These are phyloP conservation scores for Coprinellus micaceus DNA, from an alignment of 768 basidiomycete species.

Conservation along the genomic window DNA sequence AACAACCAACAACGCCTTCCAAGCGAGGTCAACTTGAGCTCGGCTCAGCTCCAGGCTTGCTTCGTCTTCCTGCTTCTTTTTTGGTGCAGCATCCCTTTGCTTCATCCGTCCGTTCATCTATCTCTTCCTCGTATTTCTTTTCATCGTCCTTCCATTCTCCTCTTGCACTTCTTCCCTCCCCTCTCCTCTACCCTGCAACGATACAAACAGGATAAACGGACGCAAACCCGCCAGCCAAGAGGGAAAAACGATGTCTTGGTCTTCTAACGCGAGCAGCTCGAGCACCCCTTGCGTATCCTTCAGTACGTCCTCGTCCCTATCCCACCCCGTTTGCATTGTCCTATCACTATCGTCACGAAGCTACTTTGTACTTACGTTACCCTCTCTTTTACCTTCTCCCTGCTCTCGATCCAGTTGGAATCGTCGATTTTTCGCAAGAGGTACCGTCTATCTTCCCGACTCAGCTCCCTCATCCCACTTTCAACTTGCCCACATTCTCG, in stretches of 20 bases:
- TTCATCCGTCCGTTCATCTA: not conserved
- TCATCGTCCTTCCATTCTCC: not conserved
- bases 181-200: conserved; percentile 9
- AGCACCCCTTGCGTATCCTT: conserved; percentile 67
- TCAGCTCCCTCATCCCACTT: not conserved
- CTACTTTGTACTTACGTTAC: conserved; percentile 7
- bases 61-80: conserved; percentile 5
- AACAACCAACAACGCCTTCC: too few relatives aligned
- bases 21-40: too few relatives aligned
- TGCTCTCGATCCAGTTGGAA: conserved; percentile 50
- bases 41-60: not conserved
- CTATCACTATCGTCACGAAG: conserved; percentile 3
- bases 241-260: conserved; percentile 16
- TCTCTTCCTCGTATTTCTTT: not conserved
- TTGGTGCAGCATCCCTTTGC: not conserved
- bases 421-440: conserved; percentile 77
- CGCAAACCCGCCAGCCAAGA: too few relatives aligned
- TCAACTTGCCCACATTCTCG: too few relatives aligned
- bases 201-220: too few relatives aligned
- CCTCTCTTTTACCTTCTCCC: not conserved
- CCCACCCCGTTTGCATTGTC: conserved; percentile 2
- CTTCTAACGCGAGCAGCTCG: conserved; percentile 33
- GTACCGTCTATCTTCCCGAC: conserved; percentile 28
- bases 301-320: conserved; percentile 46
- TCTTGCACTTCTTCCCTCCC: conserved; percentile 14